These are phyloP conservation scores for Ceratobasidium sp. DNA, from an alignment of 1,284 basidiomycete genomes.

Conservation along the genomic window DNA sequence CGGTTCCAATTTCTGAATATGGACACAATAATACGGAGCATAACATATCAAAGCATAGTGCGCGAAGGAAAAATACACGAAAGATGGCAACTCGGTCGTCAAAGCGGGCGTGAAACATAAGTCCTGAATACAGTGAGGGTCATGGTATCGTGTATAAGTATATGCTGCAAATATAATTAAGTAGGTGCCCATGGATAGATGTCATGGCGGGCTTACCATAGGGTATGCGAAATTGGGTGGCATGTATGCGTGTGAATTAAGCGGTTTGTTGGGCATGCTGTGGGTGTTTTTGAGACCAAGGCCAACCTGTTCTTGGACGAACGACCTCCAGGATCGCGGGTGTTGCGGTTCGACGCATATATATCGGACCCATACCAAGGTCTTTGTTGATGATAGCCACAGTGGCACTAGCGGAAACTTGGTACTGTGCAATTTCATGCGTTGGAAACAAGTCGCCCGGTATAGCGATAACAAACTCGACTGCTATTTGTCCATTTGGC, in stretches of 20 bases:
- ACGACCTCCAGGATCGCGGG: constrained; percentile 5
- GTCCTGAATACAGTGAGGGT: neutral
- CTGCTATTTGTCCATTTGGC: constrained; percentile 13
- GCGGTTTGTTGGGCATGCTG: neutral
- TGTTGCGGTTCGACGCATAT: constrained; percentile 18
- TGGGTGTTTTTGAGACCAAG: constrained; percentile 4
- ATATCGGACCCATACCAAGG: constrained; percentile 16
- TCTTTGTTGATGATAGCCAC: constrained; percentile 30
- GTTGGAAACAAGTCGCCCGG: constrained; percentile 3
- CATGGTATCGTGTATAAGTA: neutral
- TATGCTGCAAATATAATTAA: neutral
- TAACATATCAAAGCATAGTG: too few relatives aligned
- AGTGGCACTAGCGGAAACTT: constrained; percentile 16
- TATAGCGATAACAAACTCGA: constrained; percentile 8
- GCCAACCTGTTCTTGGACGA: neutral
- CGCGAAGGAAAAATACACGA: neutral
- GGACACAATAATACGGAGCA: constrained; percentile 32
- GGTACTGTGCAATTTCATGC: constrained; percentile 1
- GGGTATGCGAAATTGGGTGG: constrained; percentile 1
- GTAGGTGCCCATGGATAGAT: neutral
- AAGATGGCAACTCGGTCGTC: neutral
- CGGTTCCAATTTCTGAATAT: neutral
- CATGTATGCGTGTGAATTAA: constrained; percentile 24
- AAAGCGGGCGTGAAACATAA: neutral
- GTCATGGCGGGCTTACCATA: neutral